Evolutionary conservation across 306 rosid species (phyloP), one percentile per base, ranked within the genome.

Genomic region (Dryas alaskensis): DNA sequence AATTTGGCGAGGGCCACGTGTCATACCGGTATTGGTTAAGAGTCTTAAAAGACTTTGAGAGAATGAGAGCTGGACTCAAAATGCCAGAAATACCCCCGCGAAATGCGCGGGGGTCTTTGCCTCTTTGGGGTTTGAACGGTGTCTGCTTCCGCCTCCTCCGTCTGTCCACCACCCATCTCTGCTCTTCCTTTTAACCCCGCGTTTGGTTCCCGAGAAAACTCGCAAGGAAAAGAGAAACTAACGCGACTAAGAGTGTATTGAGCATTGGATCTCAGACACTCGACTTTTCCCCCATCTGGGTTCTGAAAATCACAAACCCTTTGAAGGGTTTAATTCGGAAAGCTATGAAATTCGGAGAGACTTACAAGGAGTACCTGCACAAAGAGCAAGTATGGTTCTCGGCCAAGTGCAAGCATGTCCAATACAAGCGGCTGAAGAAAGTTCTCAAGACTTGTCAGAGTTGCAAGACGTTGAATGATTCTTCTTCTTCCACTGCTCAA

Each of bases 281-380:
- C 7, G 40, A 4, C 5, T 14, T 11, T 57, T 57, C 62, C 22
- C 12, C 61, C 40, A 25, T 27, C 40, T n/a, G 1, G 37, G 37
- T 31, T 31, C 37, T 31, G 37, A 31, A 31, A 31, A 31, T 31
- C 37, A 31, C 37, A 31, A 31, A 31, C 37, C 3, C 37, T 31
- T 31, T 31, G 37, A 31, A 84, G 92, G 90, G 80, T 50, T 80
- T 10, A 8, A 31, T 45, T 45, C 74, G 79, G 65, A 51, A 61
- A 37, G 45, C 9, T 44, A 93, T 88, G 98, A 93, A 93, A 84
- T 93, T 91, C 75, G 98, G 96, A 2, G 88, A 75, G 50, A 79
- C 84, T 8, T 93, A 85, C 50, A 74, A 53, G 46, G 96, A 91
- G 83, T 93, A 86, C 50, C 84, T 87, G 72, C 85, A 81, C 49